phyloP scores from a whole-genome alignment of 306 rosid species.

The Prunus campanulata region DNA sequence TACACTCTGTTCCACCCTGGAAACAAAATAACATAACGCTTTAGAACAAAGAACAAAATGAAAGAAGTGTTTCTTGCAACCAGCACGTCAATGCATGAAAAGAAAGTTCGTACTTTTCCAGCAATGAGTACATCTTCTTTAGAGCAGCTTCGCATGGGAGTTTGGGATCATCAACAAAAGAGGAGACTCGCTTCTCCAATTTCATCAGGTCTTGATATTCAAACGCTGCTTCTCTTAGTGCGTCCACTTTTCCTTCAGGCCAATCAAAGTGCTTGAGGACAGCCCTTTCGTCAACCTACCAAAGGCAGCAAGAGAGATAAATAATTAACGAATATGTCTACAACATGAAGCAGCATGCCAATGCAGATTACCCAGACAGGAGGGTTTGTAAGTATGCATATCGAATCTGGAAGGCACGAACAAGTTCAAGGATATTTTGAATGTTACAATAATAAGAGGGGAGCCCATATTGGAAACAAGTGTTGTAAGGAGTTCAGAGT shows the following conservation, averaged over 20 bases:
- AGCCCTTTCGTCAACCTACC: slow-evolving; percentile 94
- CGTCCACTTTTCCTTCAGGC: slow-evolving; percentile 99
- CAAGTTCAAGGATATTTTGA: neutral
- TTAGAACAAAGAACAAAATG: slow-evolving; percentile 6
- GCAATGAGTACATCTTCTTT: slow-evolving; percentile 97
- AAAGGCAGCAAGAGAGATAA: slow-evolving; percentile 12
- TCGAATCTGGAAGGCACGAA: neutral
- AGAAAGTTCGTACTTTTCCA: slow-evolving; percentile 71
- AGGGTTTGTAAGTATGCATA: neutral
- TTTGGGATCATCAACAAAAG: slow-evolving; percentile 81
- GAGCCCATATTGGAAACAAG: neutral
- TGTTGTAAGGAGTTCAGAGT: slow-evolving; percentile 3
- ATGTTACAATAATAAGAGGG: neutral
- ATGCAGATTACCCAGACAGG: neutral
- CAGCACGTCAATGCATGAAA: slow-evolving; percentile 16
- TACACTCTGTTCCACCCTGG: slow-evolving; percentile 90
- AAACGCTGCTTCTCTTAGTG: slow-evolving; percentile 95
- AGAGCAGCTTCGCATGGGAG: slow-evolving; percentile 80
- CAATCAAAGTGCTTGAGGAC: slow-evolving; percentile 99
- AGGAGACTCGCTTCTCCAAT: slow-evolving; percentile 77
- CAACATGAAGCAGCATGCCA: neutral
- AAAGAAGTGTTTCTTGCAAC: neutral
- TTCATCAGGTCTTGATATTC: slow-evolving; percentile 91
- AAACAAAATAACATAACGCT: slow-evolving; percentile 9
- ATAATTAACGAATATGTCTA: slow-evolving; percentile 2